Base-by-base conservation (phyloP, 2,329 filamentous ascomycete genomes). In the Erysiphe pulchra region DNA sequence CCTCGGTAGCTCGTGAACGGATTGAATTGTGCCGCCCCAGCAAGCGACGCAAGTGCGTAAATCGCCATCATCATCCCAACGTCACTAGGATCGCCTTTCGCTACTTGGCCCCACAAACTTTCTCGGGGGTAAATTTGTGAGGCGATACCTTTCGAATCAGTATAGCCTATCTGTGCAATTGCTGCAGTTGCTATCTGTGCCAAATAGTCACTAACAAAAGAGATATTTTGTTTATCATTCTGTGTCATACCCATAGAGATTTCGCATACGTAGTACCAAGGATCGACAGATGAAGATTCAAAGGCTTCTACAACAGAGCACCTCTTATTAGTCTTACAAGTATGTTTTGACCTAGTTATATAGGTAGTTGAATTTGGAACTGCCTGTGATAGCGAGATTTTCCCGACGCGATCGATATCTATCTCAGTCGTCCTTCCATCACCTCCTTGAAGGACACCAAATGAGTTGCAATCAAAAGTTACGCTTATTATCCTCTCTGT, bases 201-300 rank as follows among this genome's bases (percentile, higher is more conserved):
- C 46, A 65, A 56, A 17, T 57, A 49, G 39, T 54, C 50, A 31
- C 61, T 60, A 16, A 65, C 54, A 1, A 51, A 46, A 3, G 55
- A 54, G 8, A 52, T 40, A 13, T 54, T 54, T 1, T 46, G 13
- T 0, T 47, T 33, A 45, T 56, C 56, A 14, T 56, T 53, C 44
- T 64, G 60, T 1, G 63, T 63, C 2, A 50, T 17, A 0, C 53
- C 54, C 4, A 65, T 44, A 0, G 56, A 61, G 14, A 63, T 54
- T 44, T 63, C 60, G 53, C 64, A 66, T 13, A 45, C 48, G 51
- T 66, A 66, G 47, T 58, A 64, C 62, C 62, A 66, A 0, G 63
- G 55, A 4, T 58, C 46, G 1, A 47, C 54, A 14, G 45, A 18
- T 0, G 59, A 62, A 1, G 62, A 56, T 47, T 66, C 63, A 14